Conservation (phyloP, 495 filamentous ascomycete genomes). For the Halenospora varia region DNA sequence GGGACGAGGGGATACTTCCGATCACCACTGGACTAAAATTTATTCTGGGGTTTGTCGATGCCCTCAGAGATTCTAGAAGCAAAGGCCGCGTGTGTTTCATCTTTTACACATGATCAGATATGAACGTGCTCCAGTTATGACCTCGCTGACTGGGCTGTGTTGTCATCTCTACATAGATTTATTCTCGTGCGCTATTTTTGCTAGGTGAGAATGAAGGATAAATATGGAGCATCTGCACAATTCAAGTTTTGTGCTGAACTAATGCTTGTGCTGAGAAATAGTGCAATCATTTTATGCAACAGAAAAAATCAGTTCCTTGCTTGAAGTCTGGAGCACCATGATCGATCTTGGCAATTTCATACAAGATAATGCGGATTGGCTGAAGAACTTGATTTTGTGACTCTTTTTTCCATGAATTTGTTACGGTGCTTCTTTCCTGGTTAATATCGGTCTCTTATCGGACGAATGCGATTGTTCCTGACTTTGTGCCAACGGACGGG, state of each 20-base stretch:
- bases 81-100: constrained; percentile 6
- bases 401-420: background rate
- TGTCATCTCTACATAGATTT: background rate
- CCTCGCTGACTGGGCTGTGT: background rate
- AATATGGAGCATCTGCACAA: background rate
- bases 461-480: background rate
- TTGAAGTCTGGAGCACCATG: background rate
- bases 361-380: background rate
- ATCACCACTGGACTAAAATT: background rate
- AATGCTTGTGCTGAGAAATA: background rate
- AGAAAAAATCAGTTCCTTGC: background rate
- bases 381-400: background rate
- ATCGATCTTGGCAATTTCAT: background rate
- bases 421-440: background rate
- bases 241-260: background rate
- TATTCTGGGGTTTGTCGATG: background rate
- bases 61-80: constrained; percentile 3
- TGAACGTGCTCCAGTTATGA: background rate
- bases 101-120: background rate
- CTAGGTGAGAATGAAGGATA: background rate
- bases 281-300: background rate
- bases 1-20: background rate
- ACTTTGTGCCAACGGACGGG: background rate
- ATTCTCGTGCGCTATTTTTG: background rate
- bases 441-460: background rate